Evolutionary conservation across 1,284 basidiomycete genomes (phyloP).

Genomic region (Vanrija sp.): DNA sequence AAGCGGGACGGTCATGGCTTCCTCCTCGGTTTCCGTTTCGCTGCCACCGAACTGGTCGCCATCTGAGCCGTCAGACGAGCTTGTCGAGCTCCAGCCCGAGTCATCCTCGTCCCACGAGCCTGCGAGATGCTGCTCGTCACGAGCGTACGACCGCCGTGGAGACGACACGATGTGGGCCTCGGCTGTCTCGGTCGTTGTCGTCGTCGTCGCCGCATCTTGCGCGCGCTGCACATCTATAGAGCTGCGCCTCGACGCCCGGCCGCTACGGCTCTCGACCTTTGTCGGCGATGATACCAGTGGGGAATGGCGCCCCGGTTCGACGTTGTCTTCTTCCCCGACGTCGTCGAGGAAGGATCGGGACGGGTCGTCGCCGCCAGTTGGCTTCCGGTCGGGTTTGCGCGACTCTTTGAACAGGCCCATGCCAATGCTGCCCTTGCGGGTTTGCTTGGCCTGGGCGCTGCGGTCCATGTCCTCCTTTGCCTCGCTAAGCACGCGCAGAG

Average conservation of each 20-base stretch:
- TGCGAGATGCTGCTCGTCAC: background rate
- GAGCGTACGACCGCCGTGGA: conserved; percentile 2
- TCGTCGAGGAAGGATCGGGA: conserved; percentile 1
- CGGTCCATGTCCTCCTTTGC: conserved; percentile 39
- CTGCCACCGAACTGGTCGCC: conserved; percentile 4
- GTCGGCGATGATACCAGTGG: no score
- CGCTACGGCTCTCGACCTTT: no score
- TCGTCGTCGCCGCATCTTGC: background rate
- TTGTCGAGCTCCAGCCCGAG: conserved; percentile 10
- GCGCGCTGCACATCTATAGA: no score
- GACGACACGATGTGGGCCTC: conserved; percentile 2
- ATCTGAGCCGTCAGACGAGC: conserved; percentile 3
- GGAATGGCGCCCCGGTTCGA: background rate
- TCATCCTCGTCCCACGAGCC: conserved; percentile 11
- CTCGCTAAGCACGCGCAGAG: conserved; percentile 40
- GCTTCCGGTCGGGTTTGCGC: conserved; percentile 5
- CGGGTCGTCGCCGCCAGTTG: background rate
- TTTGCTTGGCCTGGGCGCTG: conserved; percentile 36
- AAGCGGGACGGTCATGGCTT: conserved; percentile 83
- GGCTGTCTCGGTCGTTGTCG: background rate
- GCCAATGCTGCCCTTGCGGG: conserved; percentile 48
- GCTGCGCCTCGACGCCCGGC: no score
- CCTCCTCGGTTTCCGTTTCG: conserved; percentile 28
- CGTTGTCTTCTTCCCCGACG: conserved; percentile 5
- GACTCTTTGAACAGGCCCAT: conserved; percentile 51